phyloP scores from a whole-genome alignment of 2,329 filamentous ascomycete genomes.

The Arthrinium phaeospermum region DNA sequence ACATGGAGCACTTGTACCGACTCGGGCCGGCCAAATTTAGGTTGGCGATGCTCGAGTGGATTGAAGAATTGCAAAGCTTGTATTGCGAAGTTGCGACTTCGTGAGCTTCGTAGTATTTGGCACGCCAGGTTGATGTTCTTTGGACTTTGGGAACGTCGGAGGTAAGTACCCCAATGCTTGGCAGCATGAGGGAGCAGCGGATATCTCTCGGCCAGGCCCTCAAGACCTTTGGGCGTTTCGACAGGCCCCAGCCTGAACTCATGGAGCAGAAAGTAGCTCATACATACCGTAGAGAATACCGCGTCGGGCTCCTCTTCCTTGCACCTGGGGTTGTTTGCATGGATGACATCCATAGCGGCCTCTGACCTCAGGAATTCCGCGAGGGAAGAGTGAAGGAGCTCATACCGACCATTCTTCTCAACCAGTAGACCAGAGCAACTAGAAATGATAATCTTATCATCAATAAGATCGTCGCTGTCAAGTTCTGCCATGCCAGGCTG shows the following conservation, averaged over 20 bases:
- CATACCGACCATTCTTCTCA: not conserved
- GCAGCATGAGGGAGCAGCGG: not conserved
- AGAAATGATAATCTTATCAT: not conserved
- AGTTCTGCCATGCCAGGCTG: not conserved
- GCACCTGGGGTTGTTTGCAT: too few species aligned
- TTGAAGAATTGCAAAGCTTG: not conserved
- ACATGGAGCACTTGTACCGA: not conserved
- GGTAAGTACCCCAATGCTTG: not conserved
- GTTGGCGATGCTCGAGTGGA: too few species aligned
- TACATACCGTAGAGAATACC: not conserved
- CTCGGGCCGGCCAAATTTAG: not conserved
- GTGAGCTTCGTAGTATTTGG: not conserved
- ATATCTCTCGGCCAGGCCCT: not conserved
- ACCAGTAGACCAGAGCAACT: not conserved
- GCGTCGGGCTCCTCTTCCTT: not conserved
- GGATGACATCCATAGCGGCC: rapidly evolving
- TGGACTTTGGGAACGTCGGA: not conserved
- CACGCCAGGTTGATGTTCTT: not conserved
- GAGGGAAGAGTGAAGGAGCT: not conserved
- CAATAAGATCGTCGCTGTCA: not conserved
- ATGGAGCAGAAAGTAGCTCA: not conserved
- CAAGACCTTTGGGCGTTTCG: not conserved
- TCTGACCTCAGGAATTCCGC: not conserved
- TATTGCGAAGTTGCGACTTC: not conserved
- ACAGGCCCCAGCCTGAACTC: not conserved